A percentile compares a stretch with the other conserved stretches of the same genome.
Conservation (phyloP, 352 stramenopile genomes). For the Pythium aquatile region DNA sequence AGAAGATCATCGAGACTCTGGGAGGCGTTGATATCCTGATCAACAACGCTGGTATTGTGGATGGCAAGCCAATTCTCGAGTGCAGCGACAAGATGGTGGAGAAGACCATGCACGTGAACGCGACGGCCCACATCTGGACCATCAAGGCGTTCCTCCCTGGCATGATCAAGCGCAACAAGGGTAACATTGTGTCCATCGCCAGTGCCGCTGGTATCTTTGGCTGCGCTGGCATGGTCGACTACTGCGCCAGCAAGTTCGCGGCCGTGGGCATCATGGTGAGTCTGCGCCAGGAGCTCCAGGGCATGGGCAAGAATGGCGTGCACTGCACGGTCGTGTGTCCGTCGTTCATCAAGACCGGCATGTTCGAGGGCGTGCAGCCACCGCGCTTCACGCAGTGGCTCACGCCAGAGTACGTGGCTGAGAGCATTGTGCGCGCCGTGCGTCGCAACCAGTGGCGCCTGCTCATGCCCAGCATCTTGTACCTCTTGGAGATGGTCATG, state of each 20-base stretch:
- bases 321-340: conserved; percentile 38
- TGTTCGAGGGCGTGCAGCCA: conserved; percentile 38
- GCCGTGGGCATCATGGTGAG: conserved; percentile 38
- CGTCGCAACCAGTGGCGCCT: conserved; percentile 32
- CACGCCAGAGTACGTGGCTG: conserved; percentile 34
- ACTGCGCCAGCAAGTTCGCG: conserved; percentile 45
- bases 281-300: conserved; percentile 37
- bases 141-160: conserved; percentile 41
- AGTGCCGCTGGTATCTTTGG: conserved; percentile 42
- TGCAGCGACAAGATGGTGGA: conserved; percentile 33
- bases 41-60: conserved; percentile 56
- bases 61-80: conserved; percentile 42
- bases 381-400: conserved; percentile 28
- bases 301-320: conserved; percentile 30
- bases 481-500: conserved; percentile 24
- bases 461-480: conserved; percentile 26
- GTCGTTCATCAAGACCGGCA: conserved; percentile 42
- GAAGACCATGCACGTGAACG: conserved; percentile 46
- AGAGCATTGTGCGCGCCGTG: conserved; percentile 32
- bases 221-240: conserved; percentile 40
- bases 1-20: conserved; percentile 25
- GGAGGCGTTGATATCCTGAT: conserved; percentile 44
- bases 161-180: conserved; percentile 39
- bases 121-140: conserved; percentile 43
- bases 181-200: conserved; percentile 43